These are phyloP conservation scores for Aphanomyces stellatus DNA, from an alignment of 352 stramenopile genomes.

Conservation along the genomic window DNA sequence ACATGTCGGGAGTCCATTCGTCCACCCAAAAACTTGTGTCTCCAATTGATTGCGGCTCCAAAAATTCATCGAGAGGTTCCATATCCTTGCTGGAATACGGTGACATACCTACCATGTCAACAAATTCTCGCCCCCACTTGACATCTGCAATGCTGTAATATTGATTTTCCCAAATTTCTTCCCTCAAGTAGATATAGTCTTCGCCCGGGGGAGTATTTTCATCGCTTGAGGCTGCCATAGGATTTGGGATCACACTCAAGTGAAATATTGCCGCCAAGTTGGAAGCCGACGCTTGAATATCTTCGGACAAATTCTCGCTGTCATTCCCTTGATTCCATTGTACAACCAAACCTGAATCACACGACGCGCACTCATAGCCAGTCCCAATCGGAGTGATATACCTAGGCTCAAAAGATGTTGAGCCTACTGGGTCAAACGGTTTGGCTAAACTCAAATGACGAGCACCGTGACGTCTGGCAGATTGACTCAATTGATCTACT, in stretches of 20 bases:
- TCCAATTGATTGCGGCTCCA: neutral
- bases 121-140: neutral
- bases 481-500: neutral
- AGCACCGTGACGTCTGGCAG: neutral
- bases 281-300: neutral
- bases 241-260: slow-evolving; percentile 4
- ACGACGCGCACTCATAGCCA: slow-evolving; percentile 4
- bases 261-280: slow-evolving; percentile 12
- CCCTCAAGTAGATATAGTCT: neutral
- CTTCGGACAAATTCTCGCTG: neutral
- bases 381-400: neutral
- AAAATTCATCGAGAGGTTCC: neutral
- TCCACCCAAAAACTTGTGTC: slow-evolving; percentile 38
- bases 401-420: neutral
- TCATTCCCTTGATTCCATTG: neutral
- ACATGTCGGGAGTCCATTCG: slow-evolving; percentile 50
- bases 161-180: slow-evolving; percentile 20
- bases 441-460: neutral
- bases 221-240: neutral
- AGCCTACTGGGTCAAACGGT: neutral
- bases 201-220: neutral
- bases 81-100: neutral
- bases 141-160: neutral
- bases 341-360: neutral
- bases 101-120: neutral